Evolutionary conservation across 2,329 filamentous ascomycete genomes (phyloP).

Genomic region (Bipolaris zeicola): DNA sequence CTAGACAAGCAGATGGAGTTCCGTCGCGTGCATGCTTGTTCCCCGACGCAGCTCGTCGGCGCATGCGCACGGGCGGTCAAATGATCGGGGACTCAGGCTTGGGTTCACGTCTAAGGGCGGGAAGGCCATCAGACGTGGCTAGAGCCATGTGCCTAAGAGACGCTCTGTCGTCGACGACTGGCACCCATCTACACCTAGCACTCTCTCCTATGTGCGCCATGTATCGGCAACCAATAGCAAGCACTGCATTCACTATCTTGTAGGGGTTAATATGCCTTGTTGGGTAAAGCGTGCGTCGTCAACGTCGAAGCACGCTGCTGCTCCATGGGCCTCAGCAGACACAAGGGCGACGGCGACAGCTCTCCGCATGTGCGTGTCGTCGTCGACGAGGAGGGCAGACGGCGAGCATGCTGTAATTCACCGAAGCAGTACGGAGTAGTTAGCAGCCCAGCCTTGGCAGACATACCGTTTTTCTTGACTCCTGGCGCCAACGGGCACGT

Average conservation of each 20-base stretch:
- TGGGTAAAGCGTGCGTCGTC: conserved; percentile 17
- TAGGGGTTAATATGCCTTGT: conserved; percentile 20
- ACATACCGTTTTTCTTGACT: neutral
- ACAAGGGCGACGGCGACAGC: neutral
- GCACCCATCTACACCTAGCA: neutral
- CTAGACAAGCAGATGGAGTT: no score
- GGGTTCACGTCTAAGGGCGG: conserved; percentile 2
- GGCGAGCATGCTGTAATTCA: no score
- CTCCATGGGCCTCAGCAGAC: conserved; percentile 7
- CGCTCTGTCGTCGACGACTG: neutral
- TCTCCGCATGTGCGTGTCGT: no score
- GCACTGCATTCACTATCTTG: neutral
- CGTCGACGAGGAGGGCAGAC: no score
- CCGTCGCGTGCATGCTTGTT: neutral
- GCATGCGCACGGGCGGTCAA: conserved; percentile 3
- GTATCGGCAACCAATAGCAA: neutral
- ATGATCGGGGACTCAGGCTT: conserved; percentile 10
- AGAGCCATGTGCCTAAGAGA: conserved; percentile 3
- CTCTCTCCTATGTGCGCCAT: conserved; percentile 1
- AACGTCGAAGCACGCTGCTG: conserved; percentile 14
- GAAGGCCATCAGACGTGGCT: conserved; percentile 6
- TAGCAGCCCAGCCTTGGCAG: no score
- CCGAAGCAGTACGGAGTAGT: no score
- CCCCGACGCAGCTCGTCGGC: neutral
- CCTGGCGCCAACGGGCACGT: conserved; percentile 9